Conservation (phyloP, 1,284 basidiomycete species). For the Ganoderma meredithae region DNA sequence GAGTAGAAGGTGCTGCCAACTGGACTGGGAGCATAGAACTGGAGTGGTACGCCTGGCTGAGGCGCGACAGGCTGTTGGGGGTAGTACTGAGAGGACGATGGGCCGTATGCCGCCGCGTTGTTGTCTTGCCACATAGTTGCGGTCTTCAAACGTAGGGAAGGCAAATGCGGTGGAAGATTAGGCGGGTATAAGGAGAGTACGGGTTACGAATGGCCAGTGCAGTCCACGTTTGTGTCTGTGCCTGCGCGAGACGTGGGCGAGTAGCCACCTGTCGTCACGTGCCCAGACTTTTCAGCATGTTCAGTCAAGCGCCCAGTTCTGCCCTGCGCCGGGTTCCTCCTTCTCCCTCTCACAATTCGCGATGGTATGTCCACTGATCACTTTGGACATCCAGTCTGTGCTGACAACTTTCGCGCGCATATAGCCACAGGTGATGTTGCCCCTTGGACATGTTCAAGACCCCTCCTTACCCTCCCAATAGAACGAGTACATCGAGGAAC, state of each 20-base stretch:
- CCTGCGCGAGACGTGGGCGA: conserved; percentile 33
- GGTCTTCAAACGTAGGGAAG: conserved; percentile 9
- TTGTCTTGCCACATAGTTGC: conserved; percentile 75
- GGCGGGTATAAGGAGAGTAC: conserved; percentile 8
- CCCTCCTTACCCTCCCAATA: conserved; percentile 39
- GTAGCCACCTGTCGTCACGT: conserved; percentile 22
- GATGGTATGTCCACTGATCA: conserved; percentile 30
- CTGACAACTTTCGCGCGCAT: conserved; percentile 13
- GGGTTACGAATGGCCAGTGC: conserved; percentile 15
- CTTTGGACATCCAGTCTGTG: not conserved
- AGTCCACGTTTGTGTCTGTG: conserved; percentile 19
- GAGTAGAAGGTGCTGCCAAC: conserved; percentile 69
- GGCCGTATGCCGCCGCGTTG: conserved; percentile 53
- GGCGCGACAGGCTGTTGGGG: conserved; percentile 47
- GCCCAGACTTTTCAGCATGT: conserved; percentile 23
- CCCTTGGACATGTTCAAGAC: too few relatives aligned
- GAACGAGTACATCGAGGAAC: conserved; percentile 94
- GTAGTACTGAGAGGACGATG: conserved; percentile 69
- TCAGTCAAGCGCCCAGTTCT: conserved; percentile 19
- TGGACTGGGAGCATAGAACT: conserved; percentile 71
- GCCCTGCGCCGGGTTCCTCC: conserved; percentile 23
- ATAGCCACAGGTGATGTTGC: conserved; percentile 71
- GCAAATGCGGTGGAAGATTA: conserved; percentile 6
- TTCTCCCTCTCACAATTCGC: conserved; percentile 19
- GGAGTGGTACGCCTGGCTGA: conserved; percentile 65